Evolutionary conservation across 106 monocot genomes (phyloP), one percentile per base, ranked within the genome.

Genomic region (Apostasia ramifera): DNA sequence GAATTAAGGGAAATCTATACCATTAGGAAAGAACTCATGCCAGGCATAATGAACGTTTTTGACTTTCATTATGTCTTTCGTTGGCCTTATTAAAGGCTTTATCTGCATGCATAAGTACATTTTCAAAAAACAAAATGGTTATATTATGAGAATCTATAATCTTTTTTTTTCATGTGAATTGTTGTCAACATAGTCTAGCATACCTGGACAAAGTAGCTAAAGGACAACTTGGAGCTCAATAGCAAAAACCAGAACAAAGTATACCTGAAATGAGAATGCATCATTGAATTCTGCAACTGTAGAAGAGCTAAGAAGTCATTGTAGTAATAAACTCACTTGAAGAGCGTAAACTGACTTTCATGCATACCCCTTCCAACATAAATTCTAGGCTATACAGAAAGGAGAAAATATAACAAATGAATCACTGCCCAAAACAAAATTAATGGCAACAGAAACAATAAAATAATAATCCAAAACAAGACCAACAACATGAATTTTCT

Each of bases 301-400:
- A 62, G 26, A 68, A 52, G 7, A 39, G 40, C 26, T 5, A 8
- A 42, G 48, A 67, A 12, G 67, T 41, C 51, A n/a, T 53, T 13
- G 44, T 2, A 60, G 38, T 40, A 14, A 66, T 12, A 42, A 74
- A 84, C 89, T 85, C 80, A 98, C 92, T 90, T 92, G 77, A 92
- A 75, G 74, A 98, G 93, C 14, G 90, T 67, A 81, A 89, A 87
- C 67, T 93, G 93, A 63, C 87, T 98, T 74, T 93, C 98, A 80
- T 98, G 98, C 98, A 98, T 98, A 48, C 98, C 98, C 53, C 98
- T 72, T 69, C 90, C 98, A 74, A 98, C 80, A 77, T 98, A 98
- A 82, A 93, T 85, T 73, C 98, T 87, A 77, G 93, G 89, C 98
- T 98, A 81, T 53, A 71, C 9, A 45, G 40, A 1, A 55, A 51